Evolutionary conservation across 768 basidiomycete genomes (phyloP), one percentile per base, ranked within the genome.

Genomic region (Podaxis mareebaensis): DNA sequence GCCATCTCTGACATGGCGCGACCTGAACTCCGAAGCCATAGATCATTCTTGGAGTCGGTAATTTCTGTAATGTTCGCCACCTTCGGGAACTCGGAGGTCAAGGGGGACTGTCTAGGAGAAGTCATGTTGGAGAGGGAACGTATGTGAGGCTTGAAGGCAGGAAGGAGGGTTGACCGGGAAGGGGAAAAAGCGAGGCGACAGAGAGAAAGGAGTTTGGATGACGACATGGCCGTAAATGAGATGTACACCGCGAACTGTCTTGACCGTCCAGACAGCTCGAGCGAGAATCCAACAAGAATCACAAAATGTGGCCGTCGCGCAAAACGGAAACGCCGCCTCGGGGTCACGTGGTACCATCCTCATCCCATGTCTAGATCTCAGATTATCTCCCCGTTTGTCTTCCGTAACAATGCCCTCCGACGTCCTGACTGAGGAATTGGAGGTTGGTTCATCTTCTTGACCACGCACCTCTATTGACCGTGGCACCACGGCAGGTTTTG

Each of bases 341-440:
- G 4, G 15, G 44, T 64, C 64, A 67, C 61, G 61, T 58, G 51
- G 8, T 51, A 6, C 30, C n/a, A 24, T 49, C 30, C 8, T 8
- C 30, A 33, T 33, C 10, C 33, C 33, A 33, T 2, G 30, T 44
- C 40, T 5, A 44, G 56, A 63, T 48, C 58, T 48, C 17, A 40
- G 22, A 61, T 40, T n/a, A 33, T 52, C 38, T 52, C 10, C 33
- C 38, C 10, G 3, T 49, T 33, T 44, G 26, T 49, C 59, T 67
- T 66, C 63, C 38, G 52, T 42, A 30, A 39, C 68, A 24, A 91
- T 92, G 90, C 83, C 85, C 64, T 79, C 82, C 53, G 87, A 89
- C 64, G 79, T 86, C 40, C 80, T 97, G 59, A 80, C 86, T 60
- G 95, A 98, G 77, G 95, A 98, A 76, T 87, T 95, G 66, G 95